Percentiles rank a stretch among this genome's conserved stretches.
Conservation (phyloP, 2,329 filamentous ascomycete genomes). For the Pyrenochaeta sp. region DNA sequence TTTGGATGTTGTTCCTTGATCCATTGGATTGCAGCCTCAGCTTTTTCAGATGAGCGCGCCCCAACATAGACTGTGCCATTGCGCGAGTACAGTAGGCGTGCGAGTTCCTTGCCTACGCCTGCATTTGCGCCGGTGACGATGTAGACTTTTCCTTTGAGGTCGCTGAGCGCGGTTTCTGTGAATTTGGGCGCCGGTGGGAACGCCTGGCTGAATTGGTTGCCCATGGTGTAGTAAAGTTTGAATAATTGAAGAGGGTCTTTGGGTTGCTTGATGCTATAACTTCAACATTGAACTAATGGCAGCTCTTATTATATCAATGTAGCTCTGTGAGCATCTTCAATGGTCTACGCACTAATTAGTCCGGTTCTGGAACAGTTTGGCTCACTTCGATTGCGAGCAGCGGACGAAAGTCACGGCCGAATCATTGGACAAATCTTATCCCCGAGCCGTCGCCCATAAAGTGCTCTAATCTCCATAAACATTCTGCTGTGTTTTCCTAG, state of each 20-base stretch:
- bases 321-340: too few species aligned
- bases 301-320: too few species aligned
- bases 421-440: too few species aligned
- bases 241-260: neutral
- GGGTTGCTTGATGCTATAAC: neutral
- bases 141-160: constrained; percentile 57
- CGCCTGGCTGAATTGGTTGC: constrained; percentile 21
- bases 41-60: constrained; percentile 51
- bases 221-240: constrained; percentile 12
- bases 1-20: constrained; percentile 48
- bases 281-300: too few species aligned
- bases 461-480: too few species aligned
- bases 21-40: constrained; percentile 55
- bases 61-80: constrained; percentile 66
- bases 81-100: constrained; percentile 62
- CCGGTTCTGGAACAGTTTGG: too few species aligned
- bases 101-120: constrained; percentile 63
- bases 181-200: constrained; percentile 27
- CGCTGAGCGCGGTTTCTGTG: constrained; percentile 41
- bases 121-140: constrained; percentile 62
- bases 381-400: too few species aligned
- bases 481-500: too few species aligned
- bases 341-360: too few species aligned
- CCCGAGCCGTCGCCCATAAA: too few species aligned
- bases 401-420: too few species aligned